Evolutionary conservation across 495 filamentous ascomycete species (phyloP).

Genomic region (Aspergillus cristatus): DNA sequence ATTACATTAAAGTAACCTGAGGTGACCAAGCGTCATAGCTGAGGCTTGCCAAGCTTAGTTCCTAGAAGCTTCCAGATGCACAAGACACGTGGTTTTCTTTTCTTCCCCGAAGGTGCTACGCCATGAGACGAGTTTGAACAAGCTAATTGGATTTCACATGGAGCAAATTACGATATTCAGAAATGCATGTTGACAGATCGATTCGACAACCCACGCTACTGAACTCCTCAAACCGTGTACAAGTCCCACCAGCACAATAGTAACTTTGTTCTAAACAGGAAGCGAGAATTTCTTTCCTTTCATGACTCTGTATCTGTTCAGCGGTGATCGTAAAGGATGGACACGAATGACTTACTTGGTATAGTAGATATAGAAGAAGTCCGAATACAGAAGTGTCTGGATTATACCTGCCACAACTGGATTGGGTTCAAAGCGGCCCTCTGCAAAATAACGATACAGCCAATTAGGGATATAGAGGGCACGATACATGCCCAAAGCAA

Average conservation of each 20-base stretch:
- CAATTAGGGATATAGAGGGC: constrained; percentile 98
- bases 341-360: constrained; percentile 56
- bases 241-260: not conserved
- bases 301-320: constrained; percentile 47
- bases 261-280: constrained; percentile 51
- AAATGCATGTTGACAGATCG: not conserved
- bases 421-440: constrained; percentile 69
- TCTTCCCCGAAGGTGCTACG: no score
- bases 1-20: no score
- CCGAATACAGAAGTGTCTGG: constrained; percentile 91
- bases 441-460: constrained; percentile 78
- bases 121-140: no score
- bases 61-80: no score
- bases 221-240: not conserved
- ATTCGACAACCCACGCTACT: not conserved
- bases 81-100: no score
- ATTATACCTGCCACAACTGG: constrained; percentile 78
- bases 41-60: no score
- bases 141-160: no score
- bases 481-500: constrained; percentile 83
- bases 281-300: constrained; percentile 85
- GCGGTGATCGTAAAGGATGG: no score
- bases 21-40: no score
- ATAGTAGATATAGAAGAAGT: constrained; percentile 99
- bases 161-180: not conserved